Percentiles rank a stretch among this genome's conserved stretches.
Conservation (phyloP, 192 early-diverging fungal species). For the Coemansia sp. region DNA sequence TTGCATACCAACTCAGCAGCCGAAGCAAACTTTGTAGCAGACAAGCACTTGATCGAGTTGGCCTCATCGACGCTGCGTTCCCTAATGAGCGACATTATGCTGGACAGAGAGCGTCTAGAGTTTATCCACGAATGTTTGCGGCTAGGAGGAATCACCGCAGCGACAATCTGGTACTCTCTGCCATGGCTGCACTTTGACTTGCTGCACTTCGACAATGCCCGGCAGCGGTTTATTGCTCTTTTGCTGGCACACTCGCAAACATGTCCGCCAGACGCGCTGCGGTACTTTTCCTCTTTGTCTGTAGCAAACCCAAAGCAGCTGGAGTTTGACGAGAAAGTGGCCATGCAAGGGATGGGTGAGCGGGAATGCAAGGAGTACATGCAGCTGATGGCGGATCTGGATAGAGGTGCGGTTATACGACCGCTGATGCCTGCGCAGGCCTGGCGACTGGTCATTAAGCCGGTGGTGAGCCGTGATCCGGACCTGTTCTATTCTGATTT, state of each 20-base stretch:
- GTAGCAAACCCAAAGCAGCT: neutral
- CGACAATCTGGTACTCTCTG: slow-evolving; percentile 32
- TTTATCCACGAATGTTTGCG: slow-evolving; percentile 21
- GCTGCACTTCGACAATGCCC: slow-evolving; percentile 31
- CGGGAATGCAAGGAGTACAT: slow-evolving; percentile 21
- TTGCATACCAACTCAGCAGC: no score
- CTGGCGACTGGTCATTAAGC: slow-evolving; percentile 31
- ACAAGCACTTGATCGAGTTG: slow-evolving; percentile 12
- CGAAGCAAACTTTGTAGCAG: neutral
- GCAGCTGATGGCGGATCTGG: neutral
- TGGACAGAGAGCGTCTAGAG: slow-evolving; percentile 41
- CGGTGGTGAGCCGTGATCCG: slow-evolving; percentile 17
- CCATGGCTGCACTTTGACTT: slow-evolving; percentile 37
- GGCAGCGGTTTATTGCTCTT: slow-evolving; percentile 30
- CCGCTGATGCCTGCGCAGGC: slow-evolving; percentile 20
- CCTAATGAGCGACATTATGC: slow-evolving; percentile 13
- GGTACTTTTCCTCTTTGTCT: neutral
- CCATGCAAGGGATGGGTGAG: neutral
- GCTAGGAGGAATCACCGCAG: slow-evolving; percentile 25
- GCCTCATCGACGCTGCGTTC: slow-evolving; percentile 9
- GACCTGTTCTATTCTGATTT: slow-evolving; percentile 46
- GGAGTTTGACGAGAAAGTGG: slow-evolving; percentile 1
- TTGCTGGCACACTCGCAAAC: slow-evolving; percentile 25
- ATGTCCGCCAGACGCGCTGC: slow-evolving; percentile 26
- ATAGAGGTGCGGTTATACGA: neutral